These are phyloP conservation scores for Pyricularia sp. DNA, from an alignment of 2,329 filamentous ascomycete genomes.

Conservation along the genomic window DNA sequence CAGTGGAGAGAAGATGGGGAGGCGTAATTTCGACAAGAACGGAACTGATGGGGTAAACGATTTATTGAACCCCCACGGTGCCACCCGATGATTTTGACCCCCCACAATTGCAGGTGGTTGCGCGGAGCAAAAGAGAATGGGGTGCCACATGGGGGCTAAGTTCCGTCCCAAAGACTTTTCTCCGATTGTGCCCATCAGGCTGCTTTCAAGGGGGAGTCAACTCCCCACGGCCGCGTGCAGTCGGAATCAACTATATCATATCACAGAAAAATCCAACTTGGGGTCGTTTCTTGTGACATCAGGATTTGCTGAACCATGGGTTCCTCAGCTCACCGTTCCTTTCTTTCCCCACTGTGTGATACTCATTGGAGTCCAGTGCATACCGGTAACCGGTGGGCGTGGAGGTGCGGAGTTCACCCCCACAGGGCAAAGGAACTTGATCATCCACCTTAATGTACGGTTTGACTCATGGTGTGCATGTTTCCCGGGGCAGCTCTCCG, in stretches of 20 bases:
- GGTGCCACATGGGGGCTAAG: background rate
- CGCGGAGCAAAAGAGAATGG: background rate
- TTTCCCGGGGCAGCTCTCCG: background rate
- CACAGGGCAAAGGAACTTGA: background rate
- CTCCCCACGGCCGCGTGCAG: background rate
- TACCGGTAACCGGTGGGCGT: background rate
- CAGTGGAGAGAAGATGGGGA: background rate
- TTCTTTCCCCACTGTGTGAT: background rate
- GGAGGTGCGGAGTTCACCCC: background rate
- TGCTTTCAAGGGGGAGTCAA: too few relatives aligned
- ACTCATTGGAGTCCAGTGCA: background rate
- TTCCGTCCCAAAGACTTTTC: background rate
- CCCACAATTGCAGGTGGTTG: background rate
- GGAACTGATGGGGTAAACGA: background rate
- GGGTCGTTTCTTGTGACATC: background rate
- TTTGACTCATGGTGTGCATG: background rate
- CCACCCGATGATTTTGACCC: background rate
- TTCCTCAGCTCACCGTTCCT: background rate
- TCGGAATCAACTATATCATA: background rate
- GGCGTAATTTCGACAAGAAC: background rate
- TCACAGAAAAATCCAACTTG: background rate
- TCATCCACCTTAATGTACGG: background rate
- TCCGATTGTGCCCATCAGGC: background rate
- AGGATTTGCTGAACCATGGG: background rate
- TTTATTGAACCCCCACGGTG: background rate